phyloP scores from a whole-genome alignment of 345 rosid species.

The Aegle marmelos region DNA sequence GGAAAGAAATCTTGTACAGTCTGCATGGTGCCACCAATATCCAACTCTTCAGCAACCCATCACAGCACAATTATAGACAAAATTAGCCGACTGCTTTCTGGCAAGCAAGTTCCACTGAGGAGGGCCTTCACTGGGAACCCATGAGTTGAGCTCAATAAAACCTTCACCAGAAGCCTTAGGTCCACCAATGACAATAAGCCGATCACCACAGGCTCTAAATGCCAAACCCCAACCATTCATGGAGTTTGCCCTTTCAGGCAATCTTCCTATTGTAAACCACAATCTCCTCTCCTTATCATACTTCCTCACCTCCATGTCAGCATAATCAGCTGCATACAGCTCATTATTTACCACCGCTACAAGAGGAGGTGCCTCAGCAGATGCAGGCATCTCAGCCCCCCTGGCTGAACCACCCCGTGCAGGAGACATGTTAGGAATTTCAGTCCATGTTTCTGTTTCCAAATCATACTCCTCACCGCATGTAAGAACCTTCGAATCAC shows the following conservation, averaged over 20 bases:
- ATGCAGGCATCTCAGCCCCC: constrained; percentile 53
- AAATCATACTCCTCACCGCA: constrained; percentile 86
- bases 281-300: constrained; percentile 57
- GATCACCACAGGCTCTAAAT: constrained; percentile 85
- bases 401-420: constrained; percentile 39
- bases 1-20: constrained; percentile 37
- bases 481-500: constrained; percentile 49
- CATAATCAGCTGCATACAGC: constrained; percentile 82
- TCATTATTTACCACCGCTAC: constrained; percentile 82
- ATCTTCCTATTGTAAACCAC: constrained; percentile 67
- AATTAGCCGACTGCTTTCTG: constrained; percentile 68
- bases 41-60: constrained; percentile 79
- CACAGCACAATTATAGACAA: constrained; percentile 95
- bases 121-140: constrained; percentile 78
- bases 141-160: constrained; percentile 75
- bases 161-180: constrained; percentile 72
- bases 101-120: constrained; percentile 80
- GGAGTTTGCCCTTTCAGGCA: constrained; percentile 83
- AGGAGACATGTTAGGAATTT: constrained; percentile 77
- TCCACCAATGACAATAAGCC: constrained; percentile 88
- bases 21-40: constrained; percentile 24
- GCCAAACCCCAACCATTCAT: constrained; percentile 98
- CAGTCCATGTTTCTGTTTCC: constrained; percentile 68
- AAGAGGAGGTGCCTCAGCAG: constrained; percentile 86
- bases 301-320: constrained; percentile 72